Evolutionary conservation across 2,329 filamentous ascomycete species (phyloP).

Genomic region (Talaromyces sp.): DNA sequence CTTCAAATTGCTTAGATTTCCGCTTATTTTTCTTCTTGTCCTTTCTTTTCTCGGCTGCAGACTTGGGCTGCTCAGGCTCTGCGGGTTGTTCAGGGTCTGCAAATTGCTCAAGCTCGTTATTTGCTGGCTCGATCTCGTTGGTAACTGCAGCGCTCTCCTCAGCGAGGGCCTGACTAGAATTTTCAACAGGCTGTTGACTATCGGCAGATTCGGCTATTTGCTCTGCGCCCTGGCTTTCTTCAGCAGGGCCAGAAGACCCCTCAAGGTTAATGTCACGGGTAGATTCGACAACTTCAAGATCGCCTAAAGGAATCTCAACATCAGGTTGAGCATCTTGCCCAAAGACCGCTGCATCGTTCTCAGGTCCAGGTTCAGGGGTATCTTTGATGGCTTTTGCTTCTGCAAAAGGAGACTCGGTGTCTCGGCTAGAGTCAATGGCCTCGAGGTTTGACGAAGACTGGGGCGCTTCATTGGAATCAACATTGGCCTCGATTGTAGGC

Average conservation of each 20-base stretch:
- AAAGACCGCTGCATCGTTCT: not conserved
- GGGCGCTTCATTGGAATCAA: conserved; percentile 4
- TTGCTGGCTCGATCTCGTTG: conserved; percentile 1
- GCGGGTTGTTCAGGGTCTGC: not conserved
- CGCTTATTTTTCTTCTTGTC: conserved; percentile 45
- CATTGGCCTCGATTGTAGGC: not conserved
- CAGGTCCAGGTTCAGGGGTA: not conserved
- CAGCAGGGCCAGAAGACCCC: not conserved
- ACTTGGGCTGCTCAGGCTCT: conserved; percentile 14
- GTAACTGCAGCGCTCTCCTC: not conserved
- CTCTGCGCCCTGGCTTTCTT: conserved; percentile 3
- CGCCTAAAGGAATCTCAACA: not conserved
- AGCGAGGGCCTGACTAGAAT: not conserved
- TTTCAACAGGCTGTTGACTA: conserved; percentile 4
- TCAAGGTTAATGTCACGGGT: not conserved
- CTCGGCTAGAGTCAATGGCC: not conserved
- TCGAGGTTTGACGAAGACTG: not conserved
- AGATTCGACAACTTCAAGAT: not conserved
- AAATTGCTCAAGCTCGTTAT: not conserved
- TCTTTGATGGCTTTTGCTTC: conserved; percentile 7
- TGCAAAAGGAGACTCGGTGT: not conserved
- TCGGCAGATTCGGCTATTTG: not conserved
- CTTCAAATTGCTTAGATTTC: conserved; percentile 17
- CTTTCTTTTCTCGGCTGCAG: conserved; percentile 38
- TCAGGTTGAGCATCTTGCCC: not conserved